Percentiles rank a stretch among this genome's conserved stretches.
These are phyloP conservation scores for Eucalyptus curtisii DNA, from an alignment of 345 rosid genomes.

Conservation along the genomic window DNA sequence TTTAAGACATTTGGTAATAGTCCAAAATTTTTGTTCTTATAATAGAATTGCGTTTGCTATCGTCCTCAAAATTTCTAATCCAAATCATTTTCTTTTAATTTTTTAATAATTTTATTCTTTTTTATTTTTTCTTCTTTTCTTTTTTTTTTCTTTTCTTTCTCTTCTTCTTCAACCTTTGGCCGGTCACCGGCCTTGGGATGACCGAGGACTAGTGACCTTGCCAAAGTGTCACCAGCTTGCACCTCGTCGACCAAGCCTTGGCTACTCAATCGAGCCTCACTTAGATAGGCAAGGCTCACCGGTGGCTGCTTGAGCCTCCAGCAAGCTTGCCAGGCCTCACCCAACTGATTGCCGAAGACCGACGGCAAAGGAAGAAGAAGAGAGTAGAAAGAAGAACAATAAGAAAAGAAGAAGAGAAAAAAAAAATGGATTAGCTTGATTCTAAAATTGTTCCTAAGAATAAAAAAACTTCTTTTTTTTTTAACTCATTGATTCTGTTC, in stretches of 20 bases:
- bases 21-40: accelerated
- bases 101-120: too few relatives aligned
- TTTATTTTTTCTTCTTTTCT: accelerated
- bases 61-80: accelerated
- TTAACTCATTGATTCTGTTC: accelerated
- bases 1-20: accelerated
- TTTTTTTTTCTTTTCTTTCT: too few relatives aligned
- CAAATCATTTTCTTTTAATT: too few relatives aligned
- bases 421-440: accelerated
- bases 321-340: accelerated
- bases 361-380: accelerated
- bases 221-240: accelerated
- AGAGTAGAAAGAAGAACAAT: too few relatives aligned
- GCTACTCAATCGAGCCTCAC: too few relatives aligned
- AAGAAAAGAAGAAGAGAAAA: too few relatives aligned
- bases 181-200: accelerated
- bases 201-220: accelerated
- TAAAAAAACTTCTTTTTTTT: accelerated
- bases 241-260: accelerated
- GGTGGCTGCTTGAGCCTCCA: accelerated
- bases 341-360: accelerated
- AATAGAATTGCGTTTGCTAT: accelerated
- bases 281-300: accelerated
- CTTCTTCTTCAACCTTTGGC: too few relatives aligned
- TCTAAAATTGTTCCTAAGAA: accelerated